Evolutionary conservation across 2,329 filamentous ascomycete species (phyloP).

Genomic region (Tolypocladium endophyticum): DNA sequence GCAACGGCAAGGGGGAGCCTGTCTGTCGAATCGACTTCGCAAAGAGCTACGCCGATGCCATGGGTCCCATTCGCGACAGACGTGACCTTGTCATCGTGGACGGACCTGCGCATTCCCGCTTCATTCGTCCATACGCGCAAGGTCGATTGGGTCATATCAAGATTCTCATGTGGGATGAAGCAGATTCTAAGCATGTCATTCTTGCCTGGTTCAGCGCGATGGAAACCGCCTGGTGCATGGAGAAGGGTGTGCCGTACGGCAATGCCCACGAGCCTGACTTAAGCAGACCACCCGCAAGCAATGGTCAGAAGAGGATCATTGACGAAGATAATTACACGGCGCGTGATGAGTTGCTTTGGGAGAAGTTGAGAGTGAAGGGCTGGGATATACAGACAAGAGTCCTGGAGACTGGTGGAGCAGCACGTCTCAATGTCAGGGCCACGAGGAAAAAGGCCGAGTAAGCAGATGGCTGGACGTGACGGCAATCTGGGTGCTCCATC

Average conservation of each 20-base stretch:
- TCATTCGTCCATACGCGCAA: slow-evolving; percentile 15
- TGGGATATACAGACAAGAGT: slow-evolving; percentile 24
- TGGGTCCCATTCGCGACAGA: slow-evolving; percentile 8
- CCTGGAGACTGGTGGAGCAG: slow-evolving; percentile 25
- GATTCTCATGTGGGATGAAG: slow-evolving; percentile 22
- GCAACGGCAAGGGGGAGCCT: slow-evolving; percentile 14
- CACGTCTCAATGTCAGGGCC: slow-evolving; percentile 13
- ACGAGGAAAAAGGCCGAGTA: neutral
- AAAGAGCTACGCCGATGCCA: slow-evolving; percentile 27
- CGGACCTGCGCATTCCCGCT: slow-evolving; percentile 16
- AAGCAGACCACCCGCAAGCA: neutral
- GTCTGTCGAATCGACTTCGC: slow-evolving; percentile 30
- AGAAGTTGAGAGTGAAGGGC: slow-evolving; percentile 14
- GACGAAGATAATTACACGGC: neutral
- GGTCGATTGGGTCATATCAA: slow-evolving; percentile 16
- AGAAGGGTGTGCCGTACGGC: slow-evolving; percentile 11
- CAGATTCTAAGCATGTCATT: slow-evolving; percentile 17
- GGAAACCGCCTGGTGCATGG: slow-evolving; percentile 24
- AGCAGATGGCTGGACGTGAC: neutral
- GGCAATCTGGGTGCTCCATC: neutral
- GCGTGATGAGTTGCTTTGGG: slow-evolving; percentile 15
- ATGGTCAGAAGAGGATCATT: neutral
- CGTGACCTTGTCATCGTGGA: slow-evolving; percentile 16
- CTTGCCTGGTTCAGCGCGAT: slow-evolving; percentile 26
- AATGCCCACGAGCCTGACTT: slow-evolving; percentile 1